phyloP scores from a whole-genome alignment of 331 rosid species.

The Quercus lobata region DNA sequence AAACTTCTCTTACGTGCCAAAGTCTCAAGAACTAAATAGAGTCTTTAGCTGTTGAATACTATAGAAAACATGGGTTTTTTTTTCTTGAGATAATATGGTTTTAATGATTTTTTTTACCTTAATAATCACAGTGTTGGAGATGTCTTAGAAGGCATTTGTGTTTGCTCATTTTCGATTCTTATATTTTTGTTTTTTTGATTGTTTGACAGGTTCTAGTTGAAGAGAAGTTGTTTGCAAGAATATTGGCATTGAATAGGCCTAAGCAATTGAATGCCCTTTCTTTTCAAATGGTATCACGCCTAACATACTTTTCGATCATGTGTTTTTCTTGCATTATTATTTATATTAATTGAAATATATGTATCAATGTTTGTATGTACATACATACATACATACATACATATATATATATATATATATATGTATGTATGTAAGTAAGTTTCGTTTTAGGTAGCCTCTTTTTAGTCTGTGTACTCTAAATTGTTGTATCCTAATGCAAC shows the following conservation, averaged over 20 bases:
- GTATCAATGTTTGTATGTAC: background rate
- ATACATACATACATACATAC: no score
- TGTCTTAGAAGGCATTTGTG: no score
- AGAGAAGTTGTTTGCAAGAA: slow-evolving; percentile 37
- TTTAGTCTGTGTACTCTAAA: background rate
- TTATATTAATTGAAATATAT: background rate
- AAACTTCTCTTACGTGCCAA: no score
- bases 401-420: no score
- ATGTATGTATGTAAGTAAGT: no score
- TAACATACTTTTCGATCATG: background rate
- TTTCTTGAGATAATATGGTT: no score
- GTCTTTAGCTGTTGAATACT: no score
- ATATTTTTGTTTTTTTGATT: background rate
- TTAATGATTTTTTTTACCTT: no score
- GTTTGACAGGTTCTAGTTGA: slow-evolving; percentile 61
- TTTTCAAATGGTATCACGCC: slow-evolving; percentile 46
- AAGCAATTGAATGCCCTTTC: slow-evolving; percentile 81
- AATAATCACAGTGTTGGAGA: no score
- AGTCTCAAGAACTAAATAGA: no score
- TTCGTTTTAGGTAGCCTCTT: background rate
- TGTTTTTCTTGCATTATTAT: background rate
- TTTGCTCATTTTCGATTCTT: no score
- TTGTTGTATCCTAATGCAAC: background rate
- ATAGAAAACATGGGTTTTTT: no score
- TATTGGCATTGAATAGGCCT: slow-evolving; percentile 65